Evolutionary conservation across 495 filamentous ascomycete genomes (phyloP), one percentile per base, ranked within the genome.

Genomic region (Zalerion maritima): DNA sequence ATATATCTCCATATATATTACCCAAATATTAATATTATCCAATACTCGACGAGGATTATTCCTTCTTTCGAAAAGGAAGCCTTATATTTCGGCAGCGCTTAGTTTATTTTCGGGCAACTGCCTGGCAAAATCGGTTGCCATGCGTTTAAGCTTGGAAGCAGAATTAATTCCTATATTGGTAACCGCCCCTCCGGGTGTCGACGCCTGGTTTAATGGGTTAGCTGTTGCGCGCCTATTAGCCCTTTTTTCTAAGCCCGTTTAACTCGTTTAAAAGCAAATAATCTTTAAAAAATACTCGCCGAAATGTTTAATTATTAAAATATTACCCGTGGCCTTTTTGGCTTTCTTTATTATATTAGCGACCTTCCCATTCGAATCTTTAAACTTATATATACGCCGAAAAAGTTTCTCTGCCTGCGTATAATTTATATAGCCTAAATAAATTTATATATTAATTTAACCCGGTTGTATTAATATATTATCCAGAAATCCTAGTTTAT

Each of bases 401-500:
- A 86, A 89, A 0, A 87, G 51, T 44, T 81, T 70, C 14, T 53
- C 40, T 17, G 78, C 73, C 35, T 84, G 75, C 4, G 49, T 45
- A 7, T 52, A 49, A 2, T 62, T 77, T 2, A 81, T 71, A 24
- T 75, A 73, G 8, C 66, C 60, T 45, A 89, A 86, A 21, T 58
- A 46, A 4, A 87, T 67, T 42, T 79, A 67, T 38, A 79, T 59
- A 41, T 91, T 82, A 4, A 85, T 69, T 3, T 82, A 64, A 2
- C 80, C 81, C 0, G 79, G 78, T 1, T 82, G 68, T 33, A 82
- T 73, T 7, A 91, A 60, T 1, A 81, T 81, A 2, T 68, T 57
- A 46, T 89, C 81, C 2, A 91, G 62, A n/a, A 64, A 60, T 36
- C 85, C 76, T 1, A 73, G 75, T 31, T 74, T 64, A 48, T 91